These are phyloP conservation scores for Sporothrix pseudoabietina DNA, from an alignment of 2,329 filamentous ascomycete species.

Conservation along the genomic window DNA sequence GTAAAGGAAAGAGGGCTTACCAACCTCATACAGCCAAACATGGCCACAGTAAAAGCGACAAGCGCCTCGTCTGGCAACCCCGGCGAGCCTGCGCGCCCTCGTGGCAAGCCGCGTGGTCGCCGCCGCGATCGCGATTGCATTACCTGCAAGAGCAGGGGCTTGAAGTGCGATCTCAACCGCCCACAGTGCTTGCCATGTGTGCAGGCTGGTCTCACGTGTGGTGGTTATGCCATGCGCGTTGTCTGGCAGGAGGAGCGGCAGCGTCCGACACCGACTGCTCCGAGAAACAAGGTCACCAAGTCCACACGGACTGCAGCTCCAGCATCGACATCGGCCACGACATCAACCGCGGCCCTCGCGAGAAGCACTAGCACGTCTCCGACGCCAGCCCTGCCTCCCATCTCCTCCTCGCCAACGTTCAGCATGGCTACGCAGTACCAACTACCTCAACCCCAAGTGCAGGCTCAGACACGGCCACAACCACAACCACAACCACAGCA, in stretches of 20 bases:
- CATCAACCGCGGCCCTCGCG: background rate
- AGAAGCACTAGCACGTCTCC: background rate
- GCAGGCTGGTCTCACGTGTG: conserved; percentile 39
- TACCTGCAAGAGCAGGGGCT: conserved; percentile 33
- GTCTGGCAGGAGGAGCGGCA: conserved; percentile 38
- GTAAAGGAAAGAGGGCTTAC: no score
- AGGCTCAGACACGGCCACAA: background rate
- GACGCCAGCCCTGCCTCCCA: background rate
- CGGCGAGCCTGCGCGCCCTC: conserved; percentile 10
- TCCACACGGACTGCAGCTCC: background rate
- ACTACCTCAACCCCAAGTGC: background rate
- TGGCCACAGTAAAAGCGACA: background rate
- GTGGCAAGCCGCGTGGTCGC: conserved; percentile 33
- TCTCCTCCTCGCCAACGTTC: background rate
- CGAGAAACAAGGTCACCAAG: background rate
- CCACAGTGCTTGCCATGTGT: conserved; percentile 35
- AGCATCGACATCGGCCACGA: background rate
- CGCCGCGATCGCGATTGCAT: conserved; percentile 34
- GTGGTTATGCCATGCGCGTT: conserved; percentile 41
- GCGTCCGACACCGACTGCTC: background rate
- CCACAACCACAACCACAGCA: background rate
- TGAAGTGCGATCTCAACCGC: conserved; percentile 36
- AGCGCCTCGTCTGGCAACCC: background rate
- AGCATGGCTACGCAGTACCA: background rate
- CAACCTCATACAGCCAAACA: background rate